Conservation (phyloP, 2,329 filamentous ascomycete genomes). For the Penicillium sp. region DNA sequence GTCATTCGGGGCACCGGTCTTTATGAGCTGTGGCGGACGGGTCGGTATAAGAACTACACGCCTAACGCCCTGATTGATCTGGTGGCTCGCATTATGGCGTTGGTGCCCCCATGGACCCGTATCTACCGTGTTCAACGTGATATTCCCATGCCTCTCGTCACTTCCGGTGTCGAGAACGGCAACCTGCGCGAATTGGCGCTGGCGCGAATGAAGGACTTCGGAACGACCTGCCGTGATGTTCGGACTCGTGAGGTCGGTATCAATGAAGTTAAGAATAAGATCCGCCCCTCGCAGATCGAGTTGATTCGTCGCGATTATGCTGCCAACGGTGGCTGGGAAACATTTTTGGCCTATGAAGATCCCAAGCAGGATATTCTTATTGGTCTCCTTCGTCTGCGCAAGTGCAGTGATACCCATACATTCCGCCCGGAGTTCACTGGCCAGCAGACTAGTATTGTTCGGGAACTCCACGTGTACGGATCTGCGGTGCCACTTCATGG, state of each 20-base stretch:
- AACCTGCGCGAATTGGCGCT: constrained; percentile 91
- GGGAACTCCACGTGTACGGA: constrained; percentile 95
- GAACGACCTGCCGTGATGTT: constrained; percentile 93
- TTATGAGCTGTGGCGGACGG: constrained; percentile 96
- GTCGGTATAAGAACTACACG: constrained; percentile 97
- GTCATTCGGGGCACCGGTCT: constrained; percentile 95
- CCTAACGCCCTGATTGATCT: constrained; percentile 95
- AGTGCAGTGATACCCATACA: constrained; percentile 88
- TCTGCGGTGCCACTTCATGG: constrained; percentile 97
- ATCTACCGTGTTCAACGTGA: constrained; percentile 98
- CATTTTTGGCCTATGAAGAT: constrained; percentile 96
- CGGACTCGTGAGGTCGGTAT: constrained; percentile 95
- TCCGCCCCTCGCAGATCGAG: constrained; percentile 92
- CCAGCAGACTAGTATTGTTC: constrained; percentile 87
- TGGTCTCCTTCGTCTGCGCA: constrained; percentile 80
- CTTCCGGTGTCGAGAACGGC: constrained; percentile 95
- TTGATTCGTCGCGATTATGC: constrained; percentile 90
- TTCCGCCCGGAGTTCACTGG: constrained; percentile 83
- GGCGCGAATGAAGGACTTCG: constrained; percentile 98
- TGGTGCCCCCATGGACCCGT: constrained; percentile 95
- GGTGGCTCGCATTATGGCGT: constrained; percentile 89
- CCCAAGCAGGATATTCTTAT: constrained; percentile 98
- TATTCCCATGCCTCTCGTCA: constrained; percentile 99
- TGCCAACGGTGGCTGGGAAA: constrained; percentile 97
- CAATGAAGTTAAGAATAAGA: constrained; percentile 99